Conservation (phyloP, 257 asterid genomes). For the Fraxinus americana region DNA sequence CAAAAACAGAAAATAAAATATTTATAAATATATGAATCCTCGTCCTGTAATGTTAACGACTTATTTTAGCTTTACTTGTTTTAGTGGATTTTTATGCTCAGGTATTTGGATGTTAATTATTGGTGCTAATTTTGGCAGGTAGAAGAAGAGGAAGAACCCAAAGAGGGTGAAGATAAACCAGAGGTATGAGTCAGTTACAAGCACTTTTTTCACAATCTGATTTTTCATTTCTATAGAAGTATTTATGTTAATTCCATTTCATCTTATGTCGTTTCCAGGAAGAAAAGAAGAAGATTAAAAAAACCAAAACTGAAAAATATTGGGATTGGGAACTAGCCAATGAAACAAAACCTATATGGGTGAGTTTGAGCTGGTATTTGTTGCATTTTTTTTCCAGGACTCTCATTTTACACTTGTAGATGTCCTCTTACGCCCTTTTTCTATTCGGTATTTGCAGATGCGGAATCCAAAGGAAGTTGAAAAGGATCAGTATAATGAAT, state of each 20-base stretch:
- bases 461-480: slow-evolving; percentile 92
- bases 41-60: too few species aligned
- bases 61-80: too few species aligned
- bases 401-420: background rate
- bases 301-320: slow-evolving; percentile 83
- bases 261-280: slow-evolving; percentile 47
- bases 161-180: slow-evolving; percentile 85
- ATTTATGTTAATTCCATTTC: background rate
- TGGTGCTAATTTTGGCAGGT: slow-evolving; percentile 54
- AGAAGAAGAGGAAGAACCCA: slow-evolving; percentile 92
- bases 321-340: slow-evolving; percentile 97
- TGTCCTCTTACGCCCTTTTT: slow-evolving; percentile 4
- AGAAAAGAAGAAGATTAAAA: slow-evolving; percentile 64
- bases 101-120: slow-evolving; percentile 9
- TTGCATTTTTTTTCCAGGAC: background rate
- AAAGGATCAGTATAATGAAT: slow-evolving; percentile 83
- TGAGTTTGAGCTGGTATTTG: slow-evolving; percentile 33
- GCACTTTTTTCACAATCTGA: background rate
- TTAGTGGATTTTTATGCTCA: background rate
- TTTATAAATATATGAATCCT: too few species aligned
- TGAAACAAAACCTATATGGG: slow-evolving; percentile 99
- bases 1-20: too few species aligned
- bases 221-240: background rate
- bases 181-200: slow-evolving; percentile 56
- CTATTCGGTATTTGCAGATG: slow-evolving; percentile 55